A percentile compares a stretch with the other conserved stretches of the same genome.
Evolutionary conservation across 192 early-diverging fungal species (phyloP).

Genomic region (Backusella circina): DNA sequence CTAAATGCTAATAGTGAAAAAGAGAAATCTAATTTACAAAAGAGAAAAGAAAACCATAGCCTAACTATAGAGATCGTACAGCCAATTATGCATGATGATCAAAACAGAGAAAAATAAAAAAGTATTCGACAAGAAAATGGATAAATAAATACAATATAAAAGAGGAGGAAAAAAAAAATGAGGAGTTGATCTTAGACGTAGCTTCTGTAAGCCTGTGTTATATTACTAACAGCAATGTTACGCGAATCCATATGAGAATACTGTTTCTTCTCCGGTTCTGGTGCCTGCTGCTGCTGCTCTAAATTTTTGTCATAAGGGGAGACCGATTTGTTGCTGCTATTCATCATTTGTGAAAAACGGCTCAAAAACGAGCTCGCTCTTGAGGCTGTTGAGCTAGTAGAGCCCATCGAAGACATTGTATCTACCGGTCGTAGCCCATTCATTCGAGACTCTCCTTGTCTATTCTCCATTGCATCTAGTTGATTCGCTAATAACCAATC

Average conservation of each 20-base stretch:
- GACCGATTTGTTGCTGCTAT: not conserved
- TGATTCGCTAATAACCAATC: slow-evolving; percentile 3
- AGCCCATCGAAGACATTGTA: not conserved
- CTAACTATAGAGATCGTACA: not conserved
- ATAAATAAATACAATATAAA: not conserved
- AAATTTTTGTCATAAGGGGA: not conserved
- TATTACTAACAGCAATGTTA: not conserved
- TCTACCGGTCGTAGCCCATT: not conserved
- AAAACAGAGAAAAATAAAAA: not conserved
- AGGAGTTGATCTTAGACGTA: not conserved
- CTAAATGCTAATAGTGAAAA: not conserved
- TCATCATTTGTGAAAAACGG: slow-evolving; percentile 10
- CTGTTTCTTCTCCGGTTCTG: not conserved
- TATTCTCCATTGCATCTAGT: not conserved
- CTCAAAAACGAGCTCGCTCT: not conserved
- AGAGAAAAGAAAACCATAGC: not conserved
- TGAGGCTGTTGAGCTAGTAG: not conserved
- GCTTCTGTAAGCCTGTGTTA: not conserved
- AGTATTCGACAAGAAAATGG: not conserved
- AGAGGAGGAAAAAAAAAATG: not conserved
- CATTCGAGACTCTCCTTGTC: not conserved
- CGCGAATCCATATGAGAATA: not conserved
- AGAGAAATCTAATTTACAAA: not conserved
- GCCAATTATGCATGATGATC: not conserved
- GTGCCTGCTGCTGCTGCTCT: not conserved